Base-by-base conservation (phyloP, 2,329 filamentous ascomycete genomes). In the Sclerotinia sclerotiorum region DNA sequence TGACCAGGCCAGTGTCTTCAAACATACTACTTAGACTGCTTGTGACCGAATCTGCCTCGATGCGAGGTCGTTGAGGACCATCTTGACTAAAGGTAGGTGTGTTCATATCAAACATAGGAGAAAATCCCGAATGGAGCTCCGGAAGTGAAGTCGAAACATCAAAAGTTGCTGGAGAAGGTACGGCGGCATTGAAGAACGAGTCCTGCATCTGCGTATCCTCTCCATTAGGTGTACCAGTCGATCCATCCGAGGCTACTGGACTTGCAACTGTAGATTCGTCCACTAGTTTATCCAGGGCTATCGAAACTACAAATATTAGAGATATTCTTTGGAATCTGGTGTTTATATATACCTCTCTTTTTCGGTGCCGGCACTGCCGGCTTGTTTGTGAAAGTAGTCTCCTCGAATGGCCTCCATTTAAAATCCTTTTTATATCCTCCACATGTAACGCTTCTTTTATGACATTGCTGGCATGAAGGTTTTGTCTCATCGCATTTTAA, bases 371-470 rank as follows among this genome's bases (percentile, higher is more conserved):
- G 39, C 24, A 72, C 73, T 24, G 70, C 72, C 46, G 69, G 67
- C 72, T 83, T 85, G 63, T 79, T 79, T 27, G 79, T 78, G 71
- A 88, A 82, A 67, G 80, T 87, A 58, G 85, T 83, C 72, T 91
- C 88, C 74, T 89, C 88, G 73, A 90, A 90, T 0, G 88, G 84
- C 65, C 88, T 82, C 89, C 89, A 92, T 82, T 91, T 91, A 80
- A 90, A 91, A 77, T 90, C 87, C 77, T 90, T 92, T 78, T 87
- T 90, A 79, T 91, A 92, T 48, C 89, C 89, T 69, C 88, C 89
- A 76, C 89, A 92, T 4, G 81, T 77, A 29, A 91, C 88, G 71
- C 84, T 87, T 65, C 89, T 83, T 73, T 85, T 86, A 57, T 86
- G 82, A 76, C 89, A 91, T 79, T 91, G 88, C 69, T 86, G 81